phyloP scores from a whole-genome alignment of 805 yeast genomes.

The Candida sonorensis region DNA sequence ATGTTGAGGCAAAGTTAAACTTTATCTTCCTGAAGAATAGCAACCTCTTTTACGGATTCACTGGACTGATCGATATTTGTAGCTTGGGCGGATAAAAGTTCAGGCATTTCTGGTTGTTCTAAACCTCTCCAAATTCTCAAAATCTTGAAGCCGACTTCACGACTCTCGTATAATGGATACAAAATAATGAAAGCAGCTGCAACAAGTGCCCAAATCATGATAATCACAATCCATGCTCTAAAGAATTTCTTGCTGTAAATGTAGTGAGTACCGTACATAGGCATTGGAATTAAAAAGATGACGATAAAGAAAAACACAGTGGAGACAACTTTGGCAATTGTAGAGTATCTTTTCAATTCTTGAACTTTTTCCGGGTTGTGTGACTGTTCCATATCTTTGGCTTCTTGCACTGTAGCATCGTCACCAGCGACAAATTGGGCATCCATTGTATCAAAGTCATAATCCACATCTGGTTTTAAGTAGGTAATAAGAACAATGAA shows the following conservation, averaged over 20 bases:
- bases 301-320: slow-evolving; percentile 20
- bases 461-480: slow-evolving; percentile 20
- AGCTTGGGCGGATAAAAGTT: slow-evolving; percentile 12
- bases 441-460: slow-evolving; percentile 22
- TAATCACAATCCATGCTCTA: slow-evolving; percentile 28
- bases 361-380: slow-evolving; percentile 10
- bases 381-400: slow-evolving; percentile 17
- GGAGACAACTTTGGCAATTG: slow-evolving; percentile 18
- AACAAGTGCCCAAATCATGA: slow-evolving; percentile 27
- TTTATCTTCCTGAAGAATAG: neutral
- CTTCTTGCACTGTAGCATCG: slow-evolving; percentile 28
- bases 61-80: slow-evolving; percentile 1
- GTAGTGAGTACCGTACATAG: slow-evolving; percentile 28
- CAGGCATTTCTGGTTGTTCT: slow-evolving; percentile 8
- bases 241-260: slow-evolving; percentile 27
- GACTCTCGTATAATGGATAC: slow-evolving; percentile 29
- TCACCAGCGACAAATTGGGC: slow-evolving; percentile 25
- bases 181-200: slow-evolving; percentile 27
- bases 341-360: slow-evolving; percentile 19
- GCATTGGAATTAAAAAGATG: slow-evolving; percentile 25
- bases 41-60: neutral
- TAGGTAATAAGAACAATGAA: slow-evolving; percentile 24
- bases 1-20: neutral
- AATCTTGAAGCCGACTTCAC: slow-evolving; percentile 15
- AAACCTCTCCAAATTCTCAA: slow-evolving; percentile 12